phyloP scores from a whole-genome alignment of 1,284 basidiomycete genomes.

The Boletus sp. region DNA sequence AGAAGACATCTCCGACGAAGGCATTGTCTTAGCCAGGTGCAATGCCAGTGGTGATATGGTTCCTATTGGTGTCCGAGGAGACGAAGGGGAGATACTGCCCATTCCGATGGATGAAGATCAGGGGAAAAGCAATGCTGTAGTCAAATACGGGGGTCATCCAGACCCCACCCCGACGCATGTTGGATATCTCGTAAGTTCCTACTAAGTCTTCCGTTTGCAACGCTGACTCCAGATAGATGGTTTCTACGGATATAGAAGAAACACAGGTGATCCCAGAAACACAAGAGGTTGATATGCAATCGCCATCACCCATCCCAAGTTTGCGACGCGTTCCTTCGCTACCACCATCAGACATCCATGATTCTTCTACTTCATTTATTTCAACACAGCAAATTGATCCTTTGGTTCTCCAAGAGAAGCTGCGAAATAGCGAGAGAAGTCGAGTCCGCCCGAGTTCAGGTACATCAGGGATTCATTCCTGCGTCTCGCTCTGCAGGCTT shows the following conservation, averaged over 20 bases:
- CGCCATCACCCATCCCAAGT: slow-evolving; percentile 12
- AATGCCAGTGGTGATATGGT: slow-evolving; percentile 20
- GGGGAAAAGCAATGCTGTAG: slow-evolving; percentile 29
- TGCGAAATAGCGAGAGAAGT: slow-evolving; percentile 24
- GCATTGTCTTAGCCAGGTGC: slow-evolving; percentile 34
- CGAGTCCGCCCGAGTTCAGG: slow-evolving; percentile 34
- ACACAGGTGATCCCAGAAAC: slow-evolving; percentile 40
- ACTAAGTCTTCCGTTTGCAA: background rate
- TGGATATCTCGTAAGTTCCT: slow-evolving; percentile 48
- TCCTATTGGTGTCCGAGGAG: slow-evolving; percentile 48
- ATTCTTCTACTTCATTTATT: slow-evolving; percentile 18
- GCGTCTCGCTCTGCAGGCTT: background rate
- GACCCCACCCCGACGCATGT: slow-evolving; percentile 55
- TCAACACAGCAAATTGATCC: slow-evolving; percentile 37
- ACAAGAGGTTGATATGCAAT: slow-evolving; percentile 32
- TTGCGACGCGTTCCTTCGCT: slow-evolving; percentile 20
- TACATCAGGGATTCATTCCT: slow-evolving; percentile 45
- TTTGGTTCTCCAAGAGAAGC: slow-evolving; percentile 41
- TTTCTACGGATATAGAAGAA: slow-evolving; percentile 36
- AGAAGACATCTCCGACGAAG: slow-evolving; percentile 46
- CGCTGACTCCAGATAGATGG: slow-evolving; percentile 17
- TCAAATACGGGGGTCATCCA: slow-evolving; percentile 47
- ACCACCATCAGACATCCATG: slow-evolving; percentile 39
- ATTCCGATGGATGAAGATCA: slow-evolving; percentile 28
- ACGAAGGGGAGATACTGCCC: slow-evolving; percentile 42